These are phyloP conservation scores for Podosphaera leucotricha DNA, from an alignment of 2,329 filamentous ascomycete species.

Conservation along the genomic window DNA sequence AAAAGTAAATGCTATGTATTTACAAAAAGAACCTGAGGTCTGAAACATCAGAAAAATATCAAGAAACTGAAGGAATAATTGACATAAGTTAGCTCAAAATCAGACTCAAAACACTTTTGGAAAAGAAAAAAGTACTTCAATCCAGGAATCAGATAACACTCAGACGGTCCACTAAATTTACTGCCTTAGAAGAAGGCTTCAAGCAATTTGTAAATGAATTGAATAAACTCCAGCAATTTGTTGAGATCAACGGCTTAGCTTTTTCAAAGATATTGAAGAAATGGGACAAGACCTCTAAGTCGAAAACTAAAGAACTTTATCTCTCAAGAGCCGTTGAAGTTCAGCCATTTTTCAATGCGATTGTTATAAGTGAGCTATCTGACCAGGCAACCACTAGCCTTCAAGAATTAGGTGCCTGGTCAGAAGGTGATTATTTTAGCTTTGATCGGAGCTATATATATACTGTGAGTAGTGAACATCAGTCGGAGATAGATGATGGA, in stretches of 20 bases:
- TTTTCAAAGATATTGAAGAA: conserved; percentile 99
- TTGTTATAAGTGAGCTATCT: conserved; percentile 87
- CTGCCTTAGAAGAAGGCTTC: conserved; percentile 86
- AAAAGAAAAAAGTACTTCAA: conserved; percentile 85
- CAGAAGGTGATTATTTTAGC: conserved; percentile 80
- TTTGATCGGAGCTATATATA: conserved; percentile 40
- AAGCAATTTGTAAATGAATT: conserved; percentile 92
- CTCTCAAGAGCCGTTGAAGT: conserved; percentile 90
- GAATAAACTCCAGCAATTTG: conserved; percentile 95
- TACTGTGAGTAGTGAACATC: conserved; percentile 39
- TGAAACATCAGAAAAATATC: conserved; percentile 11
- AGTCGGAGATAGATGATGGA: conserved; percentile 58
- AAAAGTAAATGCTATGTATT: conserved; percentile 93
- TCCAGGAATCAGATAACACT: conserved; percentile 54
- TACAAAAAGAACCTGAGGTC: conserved; percentile 96
- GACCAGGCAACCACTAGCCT: conserved; percentile 93
- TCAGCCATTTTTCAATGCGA: conserved; percentile 92
- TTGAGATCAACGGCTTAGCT: conserved; percentile 91
- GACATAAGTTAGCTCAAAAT: conserved; percentile 50
- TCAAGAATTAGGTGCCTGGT: conserved; percentile 87
- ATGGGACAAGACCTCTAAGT: conserved; percentile 99
- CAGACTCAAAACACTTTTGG: conserved; percentile 70
- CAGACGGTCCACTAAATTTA: conserved; percentile 77
- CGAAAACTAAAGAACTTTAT: conserved; percentile 92
- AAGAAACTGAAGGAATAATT: not conserved